Base-by-base conservation (phyloP, 1,284 basidiomycete genomes). In the Moniliophthora roreri region DNA sequence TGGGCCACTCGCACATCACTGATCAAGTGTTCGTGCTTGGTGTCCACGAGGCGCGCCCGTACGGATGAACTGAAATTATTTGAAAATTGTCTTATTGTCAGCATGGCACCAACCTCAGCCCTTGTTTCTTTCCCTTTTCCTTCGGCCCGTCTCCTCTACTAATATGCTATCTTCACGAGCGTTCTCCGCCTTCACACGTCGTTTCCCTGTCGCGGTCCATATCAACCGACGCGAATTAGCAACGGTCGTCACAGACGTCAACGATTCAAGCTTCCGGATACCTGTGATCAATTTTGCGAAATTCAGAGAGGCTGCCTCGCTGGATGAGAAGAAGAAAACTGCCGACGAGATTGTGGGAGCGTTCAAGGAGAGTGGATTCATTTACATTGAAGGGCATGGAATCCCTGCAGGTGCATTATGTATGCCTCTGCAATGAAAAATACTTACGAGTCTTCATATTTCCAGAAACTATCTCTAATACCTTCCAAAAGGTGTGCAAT, bases 281-380 rank as follows among this genome's bases (percentile, higher is more conserved):
- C 91, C 91, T 18, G 72, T 91, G 10, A 82, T 93, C 62, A 83
- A 92, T 72, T 92, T 93, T 60, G 76, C 80, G 60, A 82, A 79
- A 56, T 92, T 86, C 66, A 76, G 80, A 52, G 60, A 70, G 36
- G 75, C 82, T 1, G 66, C 70, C 1, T 76, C 82, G 0, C 53
- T 66, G 0, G 69, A 73, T 11, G 84, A 89, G 63, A 89, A 82
- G 68, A 78, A 80, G 56, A 63, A 73, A 11, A 82, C 84, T 0
- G 89, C 91, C 1, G 73, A 81, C 45, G 79, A 86, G 57, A 80
- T 93, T 38, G 88, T 91, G 24, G 77, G 77, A 38, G 91, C 85
- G 0, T 91, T 91, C 73, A 91, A 87, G 63, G 79, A 85, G 51
- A 85, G 82, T 58, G 88, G 88, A 1, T 90, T 90, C 63, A 78